Evolutionary conservation across 129 eudicot species (phyloP).

Genomic region (Pseudognaphalium luteoalbum): DNA sequence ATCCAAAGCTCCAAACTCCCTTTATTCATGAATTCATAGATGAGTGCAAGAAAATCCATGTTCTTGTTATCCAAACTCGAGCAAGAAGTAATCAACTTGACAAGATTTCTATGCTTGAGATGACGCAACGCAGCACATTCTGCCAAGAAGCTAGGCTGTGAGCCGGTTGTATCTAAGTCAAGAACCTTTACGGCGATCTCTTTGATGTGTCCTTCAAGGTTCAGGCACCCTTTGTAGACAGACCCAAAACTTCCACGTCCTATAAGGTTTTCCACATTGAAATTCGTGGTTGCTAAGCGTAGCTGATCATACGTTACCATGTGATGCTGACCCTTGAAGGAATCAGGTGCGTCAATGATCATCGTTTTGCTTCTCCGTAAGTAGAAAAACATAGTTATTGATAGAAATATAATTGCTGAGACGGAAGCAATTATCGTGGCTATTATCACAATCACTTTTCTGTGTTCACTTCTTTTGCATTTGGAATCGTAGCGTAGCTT

Average conservation of each 20-base stretch:
- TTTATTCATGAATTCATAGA: slow-evolving; percentile 60
- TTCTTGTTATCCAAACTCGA: slow-evolving; percentile 54
- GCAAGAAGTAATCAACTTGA: slow-evolving; percentile 61
- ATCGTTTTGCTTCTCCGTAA: slow-evolving; percentile 16
- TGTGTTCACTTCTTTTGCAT: slow-evolving; percentile 19
- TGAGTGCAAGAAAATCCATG: slow-evolving; percentile 53
- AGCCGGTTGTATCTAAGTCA: slow-evolving; percentile 31
- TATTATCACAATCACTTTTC: neutral
- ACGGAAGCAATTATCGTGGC: neutral
- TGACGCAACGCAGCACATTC: slow-evolving; percentile 62
- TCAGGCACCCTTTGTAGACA: slow-evolving; percentile 53
- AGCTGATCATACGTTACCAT: slow-evolving; percentile 62
- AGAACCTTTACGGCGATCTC: slow-evolving; percentile 62
- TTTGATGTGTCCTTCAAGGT: slow-evolving; percentile 24
- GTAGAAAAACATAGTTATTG: slow-evolving; percentile 29
- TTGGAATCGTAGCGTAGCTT: slow-evolving; percentile 41
- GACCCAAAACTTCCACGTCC: slow-evolving; percentile 69
- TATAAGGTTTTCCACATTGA: slow-evolving; percentile 43
- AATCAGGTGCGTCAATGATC: neutral
- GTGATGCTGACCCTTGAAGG: slow-evolving; percentile 43
- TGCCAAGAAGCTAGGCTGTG: slow-evolving; percentile 50
- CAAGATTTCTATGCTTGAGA: slow-evolving; percentile 65
- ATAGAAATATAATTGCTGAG: slow-evolving; percentile 18
- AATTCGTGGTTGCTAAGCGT: slow-evolving; percentile 50
- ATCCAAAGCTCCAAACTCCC: slow-evolving; percentile 74